These are phyloP conservation scores for Aspergillus flavus DNA, from an alignment of 2,329 filamentous ascomycete species.

Conservation along the genomic window DNA sequence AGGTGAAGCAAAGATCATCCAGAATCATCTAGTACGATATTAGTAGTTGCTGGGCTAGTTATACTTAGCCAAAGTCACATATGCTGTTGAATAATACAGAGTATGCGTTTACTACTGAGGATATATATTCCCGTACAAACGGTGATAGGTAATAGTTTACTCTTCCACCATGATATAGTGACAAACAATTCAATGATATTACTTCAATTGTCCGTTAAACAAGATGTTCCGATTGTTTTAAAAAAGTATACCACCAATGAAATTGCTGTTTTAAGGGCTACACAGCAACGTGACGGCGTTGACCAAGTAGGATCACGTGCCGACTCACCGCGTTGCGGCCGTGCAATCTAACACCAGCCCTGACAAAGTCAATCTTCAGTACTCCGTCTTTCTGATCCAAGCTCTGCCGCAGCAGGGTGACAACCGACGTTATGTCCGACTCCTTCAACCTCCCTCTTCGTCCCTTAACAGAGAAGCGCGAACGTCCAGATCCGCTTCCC, in stretches of 20 bases:
- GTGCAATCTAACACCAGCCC: not conserved
- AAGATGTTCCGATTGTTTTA: not conserved
- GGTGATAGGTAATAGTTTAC: not conserved
- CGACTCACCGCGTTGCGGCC: not conserved
- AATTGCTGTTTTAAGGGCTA: not conserved
- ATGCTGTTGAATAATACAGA: not conserved
- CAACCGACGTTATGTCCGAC: constrained; percentile 36
- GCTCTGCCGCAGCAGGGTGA: constrained; percentile 1
- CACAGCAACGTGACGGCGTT: not conserved
- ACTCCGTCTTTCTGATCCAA: not conserved
- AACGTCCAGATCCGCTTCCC: constrained; percentile 64
- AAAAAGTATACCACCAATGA: not conserved
- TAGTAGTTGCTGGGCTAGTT: not conserved
- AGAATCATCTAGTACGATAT: not conserved
- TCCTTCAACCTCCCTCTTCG: constrained; percentile 62
- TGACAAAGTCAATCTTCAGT: not conserved
- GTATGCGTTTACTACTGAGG: not conserved
- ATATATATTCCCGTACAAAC: not conserved
- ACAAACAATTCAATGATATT: not conserved
- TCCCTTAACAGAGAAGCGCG: constrained; percentile 50
- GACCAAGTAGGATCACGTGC: not conserved
- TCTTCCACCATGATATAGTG: not conserved
- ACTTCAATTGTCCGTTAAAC: not conserved
- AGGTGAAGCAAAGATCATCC: not conserved
- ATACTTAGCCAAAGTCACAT: not conserved